Evolutionary conservation across 2,329 filamentous ascomycete species (phyloP).

Genomic region (Neoscytalidium dimidiatum): DNA sequence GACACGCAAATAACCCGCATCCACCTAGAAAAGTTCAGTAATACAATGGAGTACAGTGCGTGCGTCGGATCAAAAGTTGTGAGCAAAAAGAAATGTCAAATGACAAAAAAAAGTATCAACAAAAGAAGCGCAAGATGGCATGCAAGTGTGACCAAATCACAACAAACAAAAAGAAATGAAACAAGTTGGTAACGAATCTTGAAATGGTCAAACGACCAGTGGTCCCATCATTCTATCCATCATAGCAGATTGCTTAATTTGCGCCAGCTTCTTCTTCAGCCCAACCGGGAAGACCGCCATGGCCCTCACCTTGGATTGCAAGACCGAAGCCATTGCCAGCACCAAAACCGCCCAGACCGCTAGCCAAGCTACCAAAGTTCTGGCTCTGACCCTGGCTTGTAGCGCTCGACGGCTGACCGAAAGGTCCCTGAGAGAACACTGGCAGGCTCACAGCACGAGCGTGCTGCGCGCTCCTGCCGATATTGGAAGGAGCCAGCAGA

Average conservation of each 20-base stretch:
- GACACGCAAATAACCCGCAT: slow-evolving; percentile 20
- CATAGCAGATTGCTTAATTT: slow-evolving; percentile 39
- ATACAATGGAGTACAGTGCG: slow-evolving; percentile 19
- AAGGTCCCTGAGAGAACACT: slow-evolving; percentile 63
- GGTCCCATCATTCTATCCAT: neutral
- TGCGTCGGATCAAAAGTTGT: slow-evolving; percentile 8
- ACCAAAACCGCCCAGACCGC: slow-evolving; percentile 60
- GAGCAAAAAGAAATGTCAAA: slow-evolving; percentile 13
- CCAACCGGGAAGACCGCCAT: slow-evolving; percentile 60
- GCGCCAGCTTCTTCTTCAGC: slow-evolving; percentile 64
- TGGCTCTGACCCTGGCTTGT: slow-evolving; percentile 37
- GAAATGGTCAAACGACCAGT: slow-evolving; percentile 6
- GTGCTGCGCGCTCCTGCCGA: slow-evolving; percentile 60
- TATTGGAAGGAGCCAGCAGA: slow-evolving; percentile 70
- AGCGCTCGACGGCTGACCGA: slow-evolving; percentile 45
- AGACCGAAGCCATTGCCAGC: slow-evolving; percentile 59
- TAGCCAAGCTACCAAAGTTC: slow-evolving; percentile 61
- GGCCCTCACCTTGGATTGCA: slow-evolving; percentile 56
- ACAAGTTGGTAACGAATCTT: slow-evolving; percentile 1
- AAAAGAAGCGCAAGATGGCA: slow-evolving; percentile 16
- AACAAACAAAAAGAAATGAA: slow-evolving; percentile 18
- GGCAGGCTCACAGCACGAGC: slow-evolving; percentile 89
- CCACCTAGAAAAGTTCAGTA: slow-evolving; percentile 17
- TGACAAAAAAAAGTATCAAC: slow-evolving; percentile 14
- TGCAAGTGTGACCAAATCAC: slow-evolving; percentile 15